Conservation (phyloP, 2,329 filamentous ascomycete genomes). For the Cucurbitaria berberidis region DNA sequence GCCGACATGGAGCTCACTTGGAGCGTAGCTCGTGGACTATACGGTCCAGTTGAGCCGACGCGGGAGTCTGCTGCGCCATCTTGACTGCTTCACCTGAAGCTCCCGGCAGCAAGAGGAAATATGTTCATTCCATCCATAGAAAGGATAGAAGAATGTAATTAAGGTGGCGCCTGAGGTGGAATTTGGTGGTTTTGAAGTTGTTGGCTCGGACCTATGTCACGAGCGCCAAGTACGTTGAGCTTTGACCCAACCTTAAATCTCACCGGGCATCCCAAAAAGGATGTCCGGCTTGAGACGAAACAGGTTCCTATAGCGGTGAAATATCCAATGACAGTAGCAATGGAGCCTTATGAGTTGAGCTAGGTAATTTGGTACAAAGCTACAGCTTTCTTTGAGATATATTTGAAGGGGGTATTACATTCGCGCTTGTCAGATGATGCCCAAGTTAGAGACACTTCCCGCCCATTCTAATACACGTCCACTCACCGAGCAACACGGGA, state of each 20-base stretch:
- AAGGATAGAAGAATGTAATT: constrained; percentile 23
- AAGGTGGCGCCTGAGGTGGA: constrained; percentile 12
- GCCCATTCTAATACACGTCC: constrained; percentile 11
- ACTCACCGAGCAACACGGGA: constrained; percentile 12
- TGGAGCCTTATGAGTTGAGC: too few relatives aligned
- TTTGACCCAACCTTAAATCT: constrained; percentile 19
- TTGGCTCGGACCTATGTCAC: constrained; percentile 25
- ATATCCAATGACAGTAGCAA: too few relatives aligned
- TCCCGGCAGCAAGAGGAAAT: constrained; percentile 31
- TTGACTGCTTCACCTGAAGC: constrained; percentile 46
- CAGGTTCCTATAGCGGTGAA: constrained; percentile 8
- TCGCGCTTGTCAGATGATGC: background rate
- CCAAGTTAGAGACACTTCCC: constrained; percentile 11
- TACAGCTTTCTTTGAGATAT: background rate
- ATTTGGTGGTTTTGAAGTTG: constrained; percentile 23
- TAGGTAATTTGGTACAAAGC: too few relatives aligned
- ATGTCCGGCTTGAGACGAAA: background rate
- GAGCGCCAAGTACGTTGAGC: constrained; percentile 23
- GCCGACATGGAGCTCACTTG: constrained; percentile 49
- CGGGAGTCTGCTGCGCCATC: constrained; percentile 45
- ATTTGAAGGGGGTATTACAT: background rate
- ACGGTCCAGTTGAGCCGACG: constrained; percentile 54
- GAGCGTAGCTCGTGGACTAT: constrained; percentile 64
- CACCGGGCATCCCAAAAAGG: constrained; percentile 3
- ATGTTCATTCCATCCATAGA: constrained; percentile 42